Percentiles rank a stretch among this genome's conserved stretches.
These are phyloP conservation scores for Chimonanthus salicifolius DNA, from an alignment of 164 flowering plant genomes.

Conservation along the genomic window DNA sequence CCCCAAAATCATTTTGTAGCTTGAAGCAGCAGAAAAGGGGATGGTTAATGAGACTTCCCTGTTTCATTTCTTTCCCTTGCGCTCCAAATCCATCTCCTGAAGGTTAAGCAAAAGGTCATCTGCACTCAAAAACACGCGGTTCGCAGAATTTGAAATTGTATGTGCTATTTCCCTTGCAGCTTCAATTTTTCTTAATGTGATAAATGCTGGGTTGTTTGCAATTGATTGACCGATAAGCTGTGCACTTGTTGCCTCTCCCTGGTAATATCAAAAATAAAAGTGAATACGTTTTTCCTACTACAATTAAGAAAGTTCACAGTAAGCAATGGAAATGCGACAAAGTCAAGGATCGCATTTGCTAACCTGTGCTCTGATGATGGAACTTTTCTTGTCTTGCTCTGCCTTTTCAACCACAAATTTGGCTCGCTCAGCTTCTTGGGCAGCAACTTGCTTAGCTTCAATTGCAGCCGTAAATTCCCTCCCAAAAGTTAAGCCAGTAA, in stretches of 20 bases:
- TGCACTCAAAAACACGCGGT: conserved; percentile 39
- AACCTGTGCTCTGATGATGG: conserved; percentile 66
- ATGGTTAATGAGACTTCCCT: neutral
- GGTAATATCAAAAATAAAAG: conserved; percentile 2
- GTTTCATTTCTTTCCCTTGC: conserved; percentile 9
- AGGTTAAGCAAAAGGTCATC: conserved; percentile 51
- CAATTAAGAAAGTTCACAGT: neutral
- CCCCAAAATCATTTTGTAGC: neutral
- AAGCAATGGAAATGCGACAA: neutral
- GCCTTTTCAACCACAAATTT: conserved; percentile 69
- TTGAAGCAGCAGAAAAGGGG: neutral
- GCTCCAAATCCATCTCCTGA: conserved; percentile 33
- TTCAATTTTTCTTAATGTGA: conserved; percentile 52
- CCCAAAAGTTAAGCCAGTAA: conserved; percentile 55
- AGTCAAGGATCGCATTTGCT: conserved; percentile 4
- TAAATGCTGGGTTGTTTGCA: conserved; percentile 53
- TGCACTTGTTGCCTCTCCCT: conserved; percentile 74
- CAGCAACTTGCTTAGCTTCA: conserved; percentile 73
- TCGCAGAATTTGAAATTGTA: conserved; percentile 29
- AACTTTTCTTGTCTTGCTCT: conserved; percentile 72
- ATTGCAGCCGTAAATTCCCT: conserved; percentile 64
- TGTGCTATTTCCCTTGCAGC: conserved; percentile 58
- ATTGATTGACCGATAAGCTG: conserved; percentile 60
- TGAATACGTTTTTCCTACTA: neutral
- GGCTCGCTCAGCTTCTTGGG: conserved; percentile 71